Percentiles rank a stretch among this genome's conserved stretches.
Evolutionary conservation across 2,329 filamentous ascomycete genomes (phyloP).

Genomic region (Sclerotinia subarctica): DNA sequence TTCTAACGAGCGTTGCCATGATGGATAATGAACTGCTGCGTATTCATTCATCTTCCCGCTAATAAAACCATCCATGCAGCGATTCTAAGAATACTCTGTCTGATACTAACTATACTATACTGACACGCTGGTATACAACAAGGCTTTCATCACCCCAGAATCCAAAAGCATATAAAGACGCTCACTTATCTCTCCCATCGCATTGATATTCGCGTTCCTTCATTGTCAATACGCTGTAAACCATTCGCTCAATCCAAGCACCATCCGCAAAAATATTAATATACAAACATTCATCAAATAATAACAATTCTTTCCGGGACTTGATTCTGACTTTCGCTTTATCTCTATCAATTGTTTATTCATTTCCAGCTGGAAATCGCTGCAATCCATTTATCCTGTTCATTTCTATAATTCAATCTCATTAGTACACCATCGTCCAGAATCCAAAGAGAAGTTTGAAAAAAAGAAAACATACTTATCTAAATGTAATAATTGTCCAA

Average conservation of each 20-base stretch:
- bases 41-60: too few relatives aligned
- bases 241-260: too few relatives aligned
- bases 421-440: neutral
- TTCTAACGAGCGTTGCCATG: too few relatives aligned
- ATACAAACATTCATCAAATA: neutral
- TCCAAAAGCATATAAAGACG: neutral
- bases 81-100: neutral
- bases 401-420: constrained; percentile 48
- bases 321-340: too few relatives aligned
- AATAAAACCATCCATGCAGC: neutral
- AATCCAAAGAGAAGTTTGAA: neutral
- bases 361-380: constrained; percentile 50
- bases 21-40: too few relatives aligned
- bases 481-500: constrained; percentile 73
- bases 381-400: constrained; percentile 83
- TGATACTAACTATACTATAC: neutral
- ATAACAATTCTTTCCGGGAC: neutral
- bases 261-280: neutral
- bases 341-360: neutral
- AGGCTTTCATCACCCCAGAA: neutral
- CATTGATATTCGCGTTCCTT: neutral
- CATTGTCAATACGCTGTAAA: neutral
- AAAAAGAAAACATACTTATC: constrained; percentile 57
- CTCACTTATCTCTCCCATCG: too few relatives aligned
- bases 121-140: neutral